Conservation (phyloP, 768 basidiomycete genomes). For the Pilatotrama ljubarskyi region DNA sequence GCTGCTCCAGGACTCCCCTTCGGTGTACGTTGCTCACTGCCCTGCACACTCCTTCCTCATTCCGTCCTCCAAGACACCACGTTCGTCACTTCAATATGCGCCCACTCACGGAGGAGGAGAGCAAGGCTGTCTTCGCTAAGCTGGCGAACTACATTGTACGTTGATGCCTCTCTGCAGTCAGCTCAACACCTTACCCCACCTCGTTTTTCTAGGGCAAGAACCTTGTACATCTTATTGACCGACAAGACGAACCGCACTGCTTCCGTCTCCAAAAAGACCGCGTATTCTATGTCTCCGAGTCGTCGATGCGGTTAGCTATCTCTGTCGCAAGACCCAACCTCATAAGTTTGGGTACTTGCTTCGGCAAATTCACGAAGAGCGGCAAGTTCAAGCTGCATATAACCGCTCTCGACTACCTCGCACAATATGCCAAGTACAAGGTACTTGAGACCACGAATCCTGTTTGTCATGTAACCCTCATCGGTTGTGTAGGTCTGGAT, state of each 20-base stretch:
- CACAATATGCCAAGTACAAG: slow-evolving; percentile 98
- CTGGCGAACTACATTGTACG: slow-evolving; percentile 95
- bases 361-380: slow-evolving; percentile 96
- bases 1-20: neutral
- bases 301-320: slow-evolving; percentile 89
- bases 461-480: neutral
- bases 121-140: slow-evolving; percentile 93
- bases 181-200: neutral
- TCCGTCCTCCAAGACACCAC: neutral
- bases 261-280: slow-evolving; percentile 94
- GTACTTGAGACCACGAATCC: slow-evolving; percentile 41
- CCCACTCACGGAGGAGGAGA: slow-evolving; percentile 95
- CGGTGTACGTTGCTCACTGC: neutral
- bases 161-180: slow-evolving; percentile 16
- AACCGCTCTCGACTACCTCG: slow-evolving; percentile 88
- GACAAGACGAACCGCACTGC: slow-evolving; percentile 92
- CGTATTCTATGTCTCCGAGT: slow-evolving; percentile 95
- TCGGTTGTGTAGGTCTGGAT: slow-evolving; percentile 82
- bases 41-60: neutral
- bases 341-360: slow-evolving; percentile 91
- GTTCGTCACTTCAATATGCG: slow-evolving; percentile 62
- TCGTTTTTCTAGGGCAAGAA: slow-evolving; percentile 77
- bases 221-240: slow-evolving; percentile 91
- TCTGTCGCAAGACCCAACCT: slow-evolving; percentile 92
- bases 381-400: slow-evolving; percentile 98